Evolutionary conservation across 768 basidiomycete species (phyloP).

Genomic region (Trametes gibbosa): DNA sequence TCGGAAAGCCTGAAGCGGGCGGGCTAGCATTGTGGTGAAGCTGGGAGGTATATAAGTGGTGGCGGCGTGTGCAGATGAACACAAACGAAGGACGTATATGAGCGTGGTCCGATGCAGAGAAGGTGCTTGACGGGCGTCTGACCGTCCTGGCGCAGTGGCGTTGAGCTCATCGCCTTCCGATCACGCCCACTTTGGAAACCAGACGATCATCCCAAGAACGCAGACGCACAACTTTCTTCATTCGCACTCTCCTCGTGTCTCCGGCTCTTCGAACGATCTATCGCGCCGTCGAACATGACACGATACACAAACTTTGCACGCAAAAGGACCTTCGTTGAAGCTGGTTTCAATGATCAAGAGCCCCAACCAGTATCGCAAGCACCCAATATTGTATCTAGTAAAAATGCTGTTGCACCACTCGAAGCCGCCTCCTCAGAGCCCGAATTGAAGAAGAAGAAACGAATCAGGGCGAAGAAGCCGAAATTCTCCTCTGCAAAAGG

Average conservation of each 20-base stretch:
- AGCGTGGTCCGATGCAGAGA: not conserved
- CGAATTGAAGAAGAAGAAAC: conserved; percentile 61
- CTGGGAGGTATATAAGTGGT: too few species aligned
- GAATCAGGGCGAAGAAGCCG: conserved; percentile 42
- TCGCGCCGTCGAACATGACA: conserved; percentile 47
- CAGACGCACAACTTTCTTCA: not conserved
- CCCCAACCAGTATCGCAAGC: conserved; percentile 17
- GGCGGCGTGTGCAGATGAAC: too few species aligned
- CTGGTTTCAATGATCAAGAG: conserved; percentile 46
- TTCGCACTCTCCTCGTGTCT: not conserved
- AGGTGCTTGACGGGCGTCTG: not conserved
- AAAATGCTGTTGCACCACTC: conserved; percentile 6
- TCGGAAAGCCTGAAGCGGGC: conserved; percentile 8
- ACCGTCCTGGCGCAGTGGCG: conserved; percentile 2
- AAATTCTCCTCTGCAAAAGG: conserved; percentile 1
- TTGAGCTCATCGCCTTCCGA: conserved; percentile 11
- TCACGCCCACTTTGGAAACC: conserved; percentile 6
- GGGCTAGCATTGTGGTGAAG: conserved; percentile 4
- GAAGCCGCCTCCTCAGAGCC: conserved; percentile 23
- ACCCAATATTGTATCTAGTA: not conserved
- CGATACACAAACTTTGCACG: conserved; percentile 71
- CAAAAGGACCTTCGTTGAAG: conserved; percentile 70
- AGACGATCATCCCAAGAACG: too few species aligned
- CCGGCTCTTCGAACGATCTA: not conserved
- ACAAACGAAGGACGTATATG: too few species aligned